phyloP scores from a whole-genome alignment of 495 filamentous ascomycete species.

The Parathielavia appendiculata region DNA sequence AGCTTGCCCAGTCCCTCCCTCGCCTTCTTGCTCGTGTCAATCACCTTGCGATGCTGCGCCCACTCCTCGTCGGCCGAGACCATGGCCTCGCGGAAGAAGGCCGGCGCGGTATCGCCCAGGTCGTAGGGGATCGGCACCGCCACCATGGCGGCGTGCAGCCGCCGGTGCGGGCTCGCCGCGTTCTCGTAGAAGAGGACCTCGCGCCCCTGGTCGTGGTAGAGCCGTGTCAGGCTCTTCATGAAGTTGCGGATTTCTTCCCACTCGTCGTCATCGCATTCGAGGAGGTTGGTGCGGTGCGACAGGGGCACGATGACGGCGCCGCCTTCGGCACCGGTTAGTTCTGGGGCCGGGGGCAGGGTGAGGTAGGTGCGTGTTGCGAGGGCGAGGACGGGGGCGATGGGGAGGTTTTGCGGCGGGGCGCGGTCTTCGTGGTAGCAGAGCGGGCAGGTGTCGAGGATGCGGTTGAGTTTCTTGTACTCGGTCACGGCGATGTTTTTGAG shows the following conservation, averaged over 20 bases:
- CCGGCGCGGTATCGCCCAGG: slow-evolving; percentile 82
- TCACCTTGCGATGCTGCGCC: slow-evolving; percentile 90
- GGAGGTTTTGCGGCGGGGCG: slow-evolving; percentile 53
- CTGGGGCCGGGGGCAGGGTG: slow-evolving; percentile 84
- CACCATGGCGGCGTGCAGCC: slow-evolving; percentile 79
- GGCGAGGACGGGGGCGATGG: slow-evolving; percentile 84
- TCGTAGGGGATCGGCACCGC: slow-evolving; percentile 83
- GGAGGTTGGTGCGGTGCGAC: slow-evolving; percentile 79
- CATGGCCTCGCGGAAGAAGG: slow-evolving; percentile 94
- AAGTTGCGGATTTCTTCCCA: slow-evolving; percentile 99
- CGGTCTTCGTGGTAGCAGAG: slow-evolving; percentile 92
- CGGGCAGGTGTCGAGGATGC: slow-evolving; percentile 80
- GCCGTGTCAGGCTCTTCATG: slow-evolving; percentile 90
- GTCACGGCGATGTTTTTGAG: slow-evolving; percentile 82
- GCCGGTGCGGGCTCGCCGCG: slow-evolving; percentile 72
- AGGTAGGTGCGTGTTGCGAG: slow-evolving; percentile 83
- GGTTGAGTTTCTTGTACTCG: slow-evolving; percentile 87
- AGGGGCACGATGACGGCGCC: slow-evolving; percentile 86
- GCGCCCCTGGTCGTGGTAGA: slow-evolving; percentile 86
- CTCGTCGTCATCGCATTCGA: slow-evolving; percentile 98
- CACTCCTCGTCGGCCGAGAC: slow-evolving; percentile 83
- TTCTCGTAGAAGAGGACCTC: slow-evolving; percentile 98
- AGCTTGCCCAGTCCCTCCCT: slow-evolving; percentile 64
- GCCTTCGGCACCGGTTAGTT: slow-evolving; percentile 63
- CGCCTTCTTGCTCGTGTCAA: slow-evolving; percentile 74